Evolutionary conservation across 148 eudicot species (phyloP).

Genomic region (Dianthus caryophyllus): DNA sequence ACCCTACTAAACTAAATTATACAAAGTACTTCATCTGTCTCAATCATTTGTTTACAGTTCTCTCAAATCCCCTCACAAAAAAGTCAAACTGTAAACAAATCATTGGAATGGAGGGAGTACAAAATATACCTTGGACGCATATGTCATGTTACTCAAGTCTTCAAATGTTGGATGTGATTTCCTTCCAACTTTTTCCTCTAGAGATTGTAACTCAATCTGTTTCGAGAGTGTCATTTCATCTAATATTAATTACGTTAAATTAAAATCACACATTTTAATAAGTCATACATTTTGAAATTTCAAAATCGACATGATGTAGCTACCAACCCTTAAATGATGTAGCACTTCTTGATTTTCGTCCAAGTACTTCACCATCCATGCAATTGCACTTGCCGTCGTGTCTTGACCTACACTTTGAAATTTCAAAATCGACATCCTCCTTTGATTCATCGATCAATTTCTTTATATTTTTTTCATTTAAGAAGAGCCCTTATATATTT

Average conservation of each 20-base stretch:
- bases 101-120: no score
- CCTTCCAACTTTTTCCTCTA: constrained; percentile 16
- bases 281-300: neutral
- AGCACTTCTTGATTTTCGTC: constrained; percentile 41
- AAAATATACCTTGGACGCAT: constrained; percentile 35
- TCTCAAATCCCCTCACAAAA: no score
- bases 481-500: no score
- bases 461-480: neutral
- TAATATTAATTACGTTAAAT: no score
- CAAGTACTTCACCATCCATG: constrained; percentile 58
- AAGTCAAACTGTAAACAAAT: no score
- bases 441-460: neutral
- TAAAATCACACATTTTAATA: neutral
- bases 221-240: no score
- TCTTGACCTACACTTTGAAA: constrained; percentile 33
- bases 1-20: no score
- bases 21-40: no score
- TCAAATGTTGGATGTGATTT: constrained; percentile 25
- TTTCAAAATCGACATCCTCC: neutral
- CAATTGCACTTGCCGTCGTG: constrained; percentile 48
- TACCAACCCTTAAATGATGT: no score
- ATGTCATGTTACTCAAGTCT: constrained; percentile 36
- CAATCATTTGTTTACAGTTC: no score
- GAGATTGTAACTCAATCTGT: constrained; percentile 34
- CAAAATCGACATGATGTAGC: constrained; percentile 25